Percentiles rank a stretch among this genome's conserved stretches.
phyloP scores from a whole-genome alignment of 2,329 filamentous ascomycete species.

The Pseudogymnoascus sp. region DNA sequence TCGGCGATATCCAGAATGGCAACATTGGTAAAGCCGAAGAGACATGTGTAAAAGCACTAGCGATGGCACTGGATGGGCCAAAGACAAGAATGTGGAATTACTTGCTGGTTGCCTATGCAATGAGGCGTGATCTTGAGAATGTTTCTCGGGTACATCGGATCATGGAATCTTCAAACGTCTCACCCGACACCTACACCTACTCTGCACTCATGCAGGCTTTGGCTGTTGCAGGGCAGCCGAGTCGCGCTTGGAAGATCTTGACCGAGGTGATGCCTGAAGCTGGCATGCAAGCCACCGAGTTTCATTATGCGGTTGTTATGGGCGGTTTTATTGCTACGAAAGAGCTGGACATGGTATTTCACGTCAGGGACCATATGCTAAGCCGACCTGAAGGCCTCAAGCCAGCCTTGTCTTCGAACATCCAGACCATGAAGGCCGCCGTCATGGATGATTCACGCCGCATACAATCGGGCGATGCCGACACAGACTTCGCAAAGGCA shows the following conservation, averaged over 20 bases:
- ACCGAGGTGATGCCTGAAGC: slow-evolving; percentile 42
- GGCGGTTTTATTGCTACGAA: slow-evolving; percentile 36
- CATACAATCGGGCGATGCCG: slow-evolving; percentile 11
- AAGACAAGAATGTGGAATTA: slow-evolving; percentile 70
- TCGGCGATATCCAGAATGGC: slow-evolving; percentile 56
- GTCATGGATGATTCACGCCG: slow-evolving; percentile 19
- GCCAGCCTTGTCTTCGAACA: slow-evolving; percentile 32
- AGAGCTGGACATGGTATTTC: slow-evolving; percentile 39
- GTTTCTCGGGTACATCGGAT: slow-evolving; percentile 45
- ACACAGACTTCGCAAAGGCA: slow-evolving; percentile 21
- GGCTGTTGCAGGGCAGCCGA: slow-evolving; percentile 43
- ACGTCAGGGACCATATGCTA: slow-evolving; percentile 41
- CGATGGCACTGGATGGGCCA: slow-evolving; percentile 42
- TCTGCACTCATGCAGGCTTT: slow-evolving; percentile 53
- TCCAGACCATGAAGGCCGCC: slow-evolving; percentile 32
- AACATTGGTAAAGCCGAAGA: slow-evolving; percentile 47
- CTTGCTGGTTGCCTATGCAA: slow-evolving; percentile 62
- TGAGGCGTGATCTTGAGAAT: slow-evolving; percentile 50
- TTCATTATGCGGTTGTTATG: slow-evolving; percentile 48
- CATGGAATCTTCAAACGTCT: slow-evolving; percentile 46
- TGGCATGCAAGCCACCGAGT: slow-evolving; percentile 36
- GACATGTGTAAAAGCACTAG: slow-evolving; percentile 50
- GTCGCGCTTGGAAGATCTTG: slow-evolving; percentile 47
- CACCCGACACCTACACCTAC: slow-evolving; percentile 51
- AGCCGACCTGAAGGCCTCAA: slow-evolving; percentile 26